These are phyloP conservation scores for Chalciporus piperatus DNA, from an alignment of 768 basidiomycete genomes.

Conservation along the genomic window DNA sequence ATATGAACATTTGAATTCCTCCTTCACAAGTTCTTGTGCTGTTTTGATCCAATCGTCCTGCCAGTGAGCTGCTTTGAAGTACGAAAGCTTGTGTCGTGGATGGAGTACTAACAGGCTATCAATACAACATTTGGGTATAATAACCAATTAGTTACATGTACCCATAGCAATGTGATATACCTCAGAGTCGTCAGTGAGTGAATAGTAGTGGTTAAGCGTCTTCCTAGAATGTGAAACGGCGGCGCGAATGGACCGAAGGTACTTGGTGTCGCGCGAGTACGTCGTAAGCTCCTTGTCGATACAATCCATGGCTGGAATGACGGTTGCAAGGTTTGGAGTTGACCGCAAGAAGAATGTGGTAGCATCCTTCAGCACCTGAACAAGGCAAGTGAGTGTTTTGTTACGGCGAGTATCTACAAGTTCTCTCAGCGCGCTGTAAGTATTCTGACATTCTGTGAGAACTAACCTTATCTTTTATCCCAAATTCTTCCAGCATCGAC, in stretches of 20 bases:
- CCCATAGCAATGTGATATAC: neutral
- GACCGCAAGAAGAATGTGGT: conserved; percentile 24
- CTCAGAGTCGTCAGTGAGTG: neutral
- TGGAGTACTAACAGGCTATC: conserved; percentile 36
- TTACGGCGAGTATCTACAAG: too few species aligned
- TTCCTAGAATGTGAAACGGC: conserved; percentile 1
- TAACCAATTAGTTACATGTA: conserved; percentile 21
- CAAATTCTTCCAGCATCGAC: too few species aligned
- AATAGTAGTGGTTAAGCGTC: conserved; percentile 6
- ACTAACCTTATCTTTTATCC: too few species aligned
- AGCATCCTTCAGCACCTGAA: conserved; percentile 24
- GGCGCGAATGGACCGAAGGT: neutral
- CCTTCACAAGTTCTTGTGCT: conserved; percentile 20
- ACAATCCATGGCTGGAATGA: conserved; percentile 35
- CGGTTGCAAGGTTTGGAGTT: conserved; percentile 19
- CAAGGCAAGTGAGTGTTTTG: too few species aligned
- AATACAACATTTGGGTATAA: too few species aligned
- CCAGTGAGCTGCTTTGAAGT: conserved; percentile 18
- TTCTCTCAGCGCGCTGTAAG: too few species aligned
- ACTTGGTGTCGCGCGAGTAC: neutral
- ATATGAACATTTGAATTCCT: conserved; percentile 16
- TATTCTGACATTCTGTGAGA: too few species aligned
- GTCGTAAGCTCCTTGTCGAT: conserved; percentile 24
- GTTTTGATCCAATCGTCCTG: conserved; percentile 7
- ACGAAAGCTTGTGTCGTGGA: conserved; percentile 34